Evolutionary conservation across 1,284 basidiomycete species (phyloP), one percentile per base, ranked within the genome.

Genomic region (Phellopilus nigrolimitatus): DNA sequence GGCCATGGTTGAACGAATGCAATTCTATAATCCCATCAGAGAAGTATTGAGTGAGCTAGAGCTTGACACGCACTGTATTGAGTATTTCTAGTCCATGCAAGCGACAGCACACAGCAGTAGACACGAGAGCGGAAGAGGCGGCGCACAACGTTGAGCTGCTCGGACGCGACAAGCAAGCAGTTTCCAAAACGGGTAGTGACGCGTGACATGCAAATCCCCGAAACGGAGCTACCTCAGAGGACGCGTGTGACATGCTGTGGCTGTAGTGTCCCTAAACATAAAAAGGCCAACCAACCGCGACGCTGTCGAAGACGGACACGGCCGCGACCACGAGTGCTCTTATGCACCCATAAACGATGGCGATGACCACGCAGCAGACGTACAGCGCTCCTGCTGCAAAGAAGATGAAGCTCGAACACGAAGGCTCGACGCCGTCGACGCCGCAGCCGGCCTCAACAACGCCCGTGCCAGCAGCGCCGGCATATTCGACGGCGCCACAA

Each of bases 401-500:
- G 46, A 56, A 56, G 33, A 49, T 56, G 49, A 56, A 56, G 40
- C 37, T 49, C 44, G 54, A 56, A 28, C 54, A 56, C 38, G 53
- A 55, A 12, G 49, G 45, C 6, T 40, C 49, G 12, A 49, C 40
- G 4, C 47, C 47, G 24, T 37, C 30, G 4, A 47, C 49, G 9
- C 49, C 54, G 2, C 49, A 53, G 65, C 25, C 61, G 60, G 12
- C 56, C 48, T 56, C 65, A 8, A 62, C 66, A 12, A 33, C 64
- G 25, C 15, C 50, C 15, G 12, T 22, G 22, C 33, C 55, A 41
- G 36, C 55, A 30, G 40, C 42, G 22, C 41, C 55, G 13, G 40
- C 67, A 63, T 48, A 60, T 60, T 66, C 64, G 57, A 56, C 66
- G 19, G 63, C 66, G 2, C 59, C 66, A 7, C 71, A 75, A 56